These are phyloP conservation scores for Ceratocystis cacaofunesta DNA, from an alignment of 2,329 filamentous ascomycete species.

Conservation along the genomic window DNA sequence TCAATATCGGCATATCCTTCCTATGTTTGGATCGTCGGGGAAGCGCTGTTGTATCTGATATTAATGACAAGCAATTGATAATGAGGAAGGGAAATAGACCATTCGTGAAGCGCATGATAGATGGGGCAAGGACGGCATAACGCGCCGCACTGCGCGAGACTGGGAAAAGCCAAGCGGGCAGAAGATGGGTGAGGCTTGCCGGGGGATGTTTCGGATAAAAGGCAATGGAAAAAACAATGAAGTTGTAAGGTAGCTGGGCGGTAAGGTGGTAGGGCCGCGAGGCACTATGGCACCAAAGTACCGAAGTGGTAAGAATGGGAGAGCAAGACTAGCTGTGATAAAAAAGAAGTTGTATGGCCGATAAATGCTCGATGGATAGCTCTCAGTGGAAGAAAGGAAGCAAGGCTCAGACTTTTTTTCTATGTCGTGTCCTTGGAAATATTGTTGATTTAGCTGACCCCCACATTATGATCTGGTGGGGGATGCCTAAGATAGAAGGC, in stretches of 20 bases:
- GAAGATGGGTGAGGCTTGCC: neutral
- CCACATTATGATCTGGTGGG: neutral
- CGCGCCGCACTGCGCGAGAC: neutral
- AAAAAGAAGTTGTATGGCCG: neutral
- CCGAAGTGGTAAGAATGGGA: neutral
- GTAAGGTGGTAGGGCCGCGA: too few species aligned
- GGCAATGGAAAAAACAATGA: neutral
- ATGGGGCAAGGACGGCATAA: neutral
- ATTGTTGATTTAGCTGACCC: neutral
- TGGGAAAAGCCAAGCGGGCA: neutral
- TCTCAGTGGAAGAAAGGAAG: neutral
- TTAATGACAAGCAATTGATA: slow-evolving; percentile 1
- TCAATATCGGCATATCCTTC: slow-evolving; percentile 15
- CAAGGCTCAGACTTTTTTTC: neutral
- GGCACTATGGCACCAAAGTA: neutral
- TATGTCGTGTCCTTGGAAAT: neutral
- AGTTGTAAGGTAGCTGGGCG: too few species aligned
- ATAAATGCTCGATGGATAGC: neutral
- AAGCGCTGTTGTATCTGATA: neutral
- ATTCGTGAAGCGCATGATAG: slow-evolving; percentile 6
- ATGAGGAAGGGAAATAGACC: slow-evolving; percentile 10
- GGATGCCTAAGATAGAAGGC: neutral
- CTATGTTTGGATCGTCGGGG: slow-evolving; percentile 6
- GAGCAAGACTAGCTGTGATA: neutral
- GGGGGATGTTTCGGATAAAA: neutral